A percentile compares a stretch with the other conserved stretches of the same genome.
Conservation (phyloP, 2,329 filamentous ascomycete genomes). For the Metarhizium sp. region DNA sequence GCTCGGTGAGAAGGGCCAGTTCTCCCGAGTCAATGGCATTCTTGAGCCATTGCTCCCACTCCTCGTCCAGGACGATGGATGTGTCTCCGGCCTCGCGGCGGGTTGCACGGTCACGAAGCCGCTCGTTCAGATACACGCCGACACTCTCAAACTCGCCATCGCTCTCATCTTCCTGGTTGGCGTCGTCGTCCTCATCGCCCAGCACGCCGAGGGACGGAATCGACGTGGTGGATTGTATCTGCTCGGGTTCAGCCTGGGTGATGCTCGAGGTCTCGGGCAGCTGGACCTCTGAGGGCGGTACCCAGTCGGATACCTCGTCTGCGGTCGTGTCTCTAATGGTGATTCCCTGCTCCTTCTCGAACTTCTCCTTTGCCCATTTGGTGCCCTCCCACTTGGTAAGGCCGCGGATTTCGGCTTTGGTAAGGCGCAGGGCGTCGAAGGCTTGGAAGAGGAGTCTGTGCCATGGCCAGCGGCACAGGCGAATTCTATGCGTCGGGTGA, state of each 20-base stretch:
- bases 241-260: conserved; percentile 10
- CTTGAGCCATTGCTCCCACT: conserved; percentile 69
- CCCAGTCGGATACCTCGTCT: conserved; percentile 56
- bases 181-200: conserved; percentile 6
- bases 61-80: conserved; percentile 54
- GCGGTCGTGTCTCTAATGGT: conserved; percentile 62
- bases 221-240: conserved; percentile 1
- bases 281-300: conserved; percentile 13
- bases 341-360: conserved; percentile 64
- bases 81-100: conserved; percentile 51
- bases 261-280: background rate
- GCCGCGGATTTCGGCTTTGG: conserved; percentile 57
- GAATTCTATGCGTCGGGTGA: conserved; percentile 61
- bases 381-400: conserved; percentile 79
- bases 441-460: conserved; percentile 68
- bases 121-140: conserved; percentile 52
- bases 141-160: conserved; percentile 39
- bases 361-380: conserved; percentile 73
- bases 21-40: conserved; percentile 53
- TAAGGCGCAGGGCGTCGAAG: conserved; percentile 62
- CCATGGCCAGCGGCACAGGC: conserved; percentile 69
- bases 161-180: conserved; percentile 14
- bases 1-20: conserved; percentile 36
- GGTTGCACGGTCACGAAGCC: conserved; percentile 54
- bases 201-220: conserved; percentile 11